Base-by-base conservation (phyloP, 805 yeast species). In the Candida hispaniensis region DNA sequence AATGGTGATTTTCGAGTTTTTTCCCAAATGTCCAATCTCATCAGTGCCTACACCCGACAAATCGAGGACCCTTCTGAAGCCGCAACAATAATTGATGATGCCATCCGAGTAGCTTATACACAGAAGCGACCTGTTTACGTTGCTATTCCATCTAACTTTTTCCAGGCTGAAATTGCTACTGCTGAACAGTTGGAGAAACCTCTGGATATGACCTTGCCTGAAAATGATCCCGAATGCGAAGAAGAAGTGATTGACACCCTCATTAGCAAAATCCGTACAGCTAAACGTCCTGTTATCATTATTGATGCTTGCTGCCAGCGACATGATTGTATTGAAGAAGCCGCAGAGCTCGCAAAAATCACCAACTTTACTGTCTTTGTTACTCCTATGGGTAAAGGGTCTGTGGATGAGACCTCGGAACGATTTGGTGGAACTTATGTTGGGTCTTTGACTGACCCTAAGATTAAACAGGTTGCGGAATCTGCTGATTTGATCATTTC, bases 311-410 rank as follows among this genome's bases (percentile, higher is more conserved):
- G 94, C 67, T 82, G 86, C 41, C 62, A 76, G 30, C 70, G 93
- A 61, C 93, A 81, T 60, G 63, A 66, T 45, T 79, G 75, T 45
- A 67, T 66, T 51, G 57, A 58, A n/a, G 81, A 75, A 57, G 76
- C 79, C 41, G 63, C 60, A 43, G 59, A 66, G 47, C 67, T 81
- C 53, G 75, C 77, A 33, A 69, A 70, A 39, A 55, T 61, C 41
- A 79, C 93, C 32, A 73, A 77, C 55, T 80, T 74, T 73, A 88
- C 91, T 28, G 76, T 78, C 30, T 81, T 73, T 58, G 77, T 77
- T 39, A 82, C 94, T 36, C 93, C 94, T 49, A 79, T 81, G 91
- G 94, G 93, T 60, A 81, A 81, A 60, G 78, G 83, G 41, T 65
- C 73, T 15, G 71, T 80, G 47, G 74, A 78, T 58, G 94, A 81